Percentiles rank a stretch among this genome's conserved stretches.
Conservation (phyloP, 2,329 filamentous ascomycete species). For the Exophiala calicioides region DNA sequence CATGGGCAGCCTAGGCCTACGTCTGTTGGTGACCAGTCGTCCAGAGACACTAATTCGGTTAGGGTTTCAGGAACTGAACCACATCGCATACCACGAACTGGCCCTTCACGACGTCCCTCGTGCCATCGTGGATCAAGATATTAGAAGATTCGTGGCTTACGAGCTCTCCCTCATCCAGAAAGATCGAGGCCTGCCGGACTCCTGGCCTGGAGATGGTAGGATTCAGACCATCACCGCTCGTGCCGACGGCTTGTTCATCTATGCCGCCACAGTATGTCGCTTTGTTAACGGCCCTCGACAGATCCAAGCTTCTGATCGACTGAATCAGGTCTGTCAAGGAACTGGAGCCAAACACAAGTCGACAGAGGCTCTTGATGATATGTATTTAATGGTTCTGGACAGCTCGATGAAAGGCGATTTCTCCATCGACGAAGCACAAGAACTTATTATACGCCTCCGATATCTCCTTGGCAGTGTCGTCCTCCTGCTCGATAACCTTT, state of each 20-base stretch:
- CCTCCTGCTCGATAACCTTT: background rate
- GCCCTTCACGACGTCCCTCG: constrained; percentile 32
- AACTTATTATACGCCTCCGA: background rate
- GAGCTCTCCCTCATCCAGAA: background rate
- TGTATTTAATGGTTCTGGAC: background rate
- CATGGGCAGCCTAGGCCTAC: constrained; percentile 24
- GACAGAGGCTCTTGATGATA: background rate
- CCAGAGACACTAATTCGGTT: constrained; percentile 32
- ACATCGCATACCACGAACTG: constrained; percentile 26
- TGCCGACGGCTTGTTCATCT: constrained; percentile 33
- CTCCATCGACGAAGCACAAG: background rate
- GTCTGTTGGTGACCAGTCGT: constrained; percentile 36
- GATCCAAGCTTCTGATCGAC: background rate
- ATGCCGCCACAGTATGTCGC: constrained; percentile 32
- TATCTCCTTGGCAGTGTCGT: background rate
- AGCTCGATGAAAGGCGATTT: background rate
- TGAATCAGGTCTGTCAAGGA: background rate
- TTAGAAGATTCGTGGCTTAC: background rate
- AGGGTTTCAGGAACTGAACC: constrained; percentile 30
- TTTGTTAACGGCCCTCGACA: constrained; percentile 25
- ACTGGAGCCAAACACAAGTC: background rate
- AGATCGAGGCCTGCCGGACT: background rate
- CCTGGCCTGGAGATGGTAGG: background rate
- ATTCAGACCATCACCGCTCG: constrained; percentile 9
- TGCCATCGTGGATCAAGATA: constrained; percentile 1